These are phyloP conservation scores for Metahyphopichia silvanorum DNA, from an alignment of 805 yeast genomes.

Conservation along the genomic window DNA sequence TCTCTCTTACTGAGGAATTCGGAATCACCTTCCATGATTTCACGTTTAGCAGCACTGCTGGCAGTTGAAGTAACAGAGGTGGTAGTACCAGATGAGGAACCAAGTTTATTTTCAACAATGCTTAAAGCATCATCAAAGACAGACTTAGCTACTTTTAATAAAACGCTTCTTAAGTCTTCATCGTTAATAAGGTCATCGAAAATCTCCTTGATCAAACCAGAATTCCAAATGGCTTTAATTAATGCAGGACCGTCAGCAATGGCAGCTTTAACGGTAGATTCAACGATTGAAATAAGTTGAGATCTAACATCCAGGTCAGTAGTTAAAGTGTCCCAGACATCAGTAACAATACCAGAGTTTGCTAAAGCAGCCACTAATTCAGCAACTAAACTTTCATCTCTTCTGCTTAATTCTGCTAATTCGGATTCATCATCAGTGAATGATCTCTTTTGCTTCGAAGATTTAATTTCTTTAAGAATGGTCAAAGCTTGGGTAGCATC, in stretches of 20 bases:
- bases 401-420: conserved; percentile 22
- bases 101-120: conserved; percentile 13
- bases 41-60: conserved; percentile 14
- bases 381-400: conserved; percentile 34
- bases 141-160: conserved; percentile 31
- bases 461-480: conserved; percentile 29
- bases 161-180: conserved; percentile 28
- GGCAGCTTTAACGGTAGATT: conserved; percentile 30
- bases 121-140: conserved; percentile 29
- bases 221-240: conserved; percentile 37
- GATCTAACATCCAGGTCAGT: conserved; percentile 24
- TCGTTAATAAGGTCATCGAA: conserved; percentile 30
- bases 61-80: conserved; percentile 12
- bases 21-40: conserved; percentile 4
- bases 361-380: conserved; percentile 34
- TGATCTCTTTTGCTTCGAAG: conserved; percentile 36
- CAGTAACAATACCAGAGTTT: conserved; percentile 36
- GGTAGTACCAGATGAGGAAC: conserved; percentile 7
- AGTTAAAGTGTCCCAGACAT: conserved; percentile 33
- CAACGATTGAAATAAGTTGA: conserved; percentile 22
- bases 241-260: conserved; percentile 39
- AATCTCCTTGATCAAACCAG: conserved; percentile 34
- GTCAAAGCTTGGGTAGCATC: conserved; percentile 32
- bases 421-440: conserved; percentile 24
- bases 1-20: conserved; percentile 38